Percentiles rank a stretch among this genome's conserved stretches.
phyloP scores from a whole-genome alignment of 192 early-diverging fungal genomes.

The Fimicolochytrium jonesii region DNA sequence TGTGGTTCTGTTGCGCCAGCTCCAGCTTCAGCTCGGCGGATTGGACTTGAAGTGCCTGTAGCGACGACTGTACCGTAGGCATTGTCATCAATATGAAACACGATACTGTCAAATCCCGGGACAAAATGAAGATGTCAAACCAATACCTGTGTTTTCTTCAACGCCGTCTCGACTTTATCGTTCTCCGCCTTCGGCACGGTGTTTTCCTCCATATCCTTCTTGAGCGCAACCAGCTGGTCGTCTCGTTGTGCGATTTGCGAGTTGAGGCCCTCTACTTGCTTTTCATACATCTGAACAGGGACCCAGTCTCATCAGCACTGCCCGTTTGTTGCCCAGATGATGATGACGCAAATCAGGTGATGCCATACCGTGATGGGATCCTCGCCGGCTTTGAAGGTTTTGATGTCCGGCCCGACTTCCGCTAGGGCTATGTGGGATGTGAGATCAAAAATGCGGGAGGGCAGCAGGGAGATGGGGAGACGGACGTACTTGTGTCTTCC shows the following conservation, averaged over 20 bases:
- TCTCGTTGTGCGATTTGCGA: constrained; percentile 8
- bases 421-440: constrained; percentile 1
- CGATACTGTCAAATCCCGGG: no score
- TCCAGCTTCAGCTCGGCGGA: constrained; percentile 30
- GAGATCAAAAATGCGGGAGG: no score
- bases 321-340: no score
- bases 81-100: no score
- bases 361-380: constrained; percentile 34
- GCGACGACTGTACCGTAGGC: no score
- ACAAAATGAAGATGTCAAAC: no score
- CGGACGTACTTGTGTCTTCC: constrained; percentile 27
- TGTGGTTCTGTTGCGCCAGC: constrained; percentile 22
- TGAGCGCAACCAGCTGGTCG: background rate
- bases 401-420: constrained; percentile 25
- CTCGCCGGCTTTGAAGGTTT: constrained; percentile 21
- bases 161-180: constrained; percentile 28
- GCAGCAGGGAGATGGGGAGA: background rate
- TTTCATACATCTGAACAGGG: constrained; percentile 26
- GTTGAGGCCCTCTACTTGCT: constrained; percentile 5
- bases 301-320: background rate
- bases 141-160: constrained; percentile 29
- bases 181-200: constrained; percentile 10
- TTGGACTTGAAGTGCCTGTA: constrained; percentile 21
- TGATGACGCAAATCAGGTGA: background rate
- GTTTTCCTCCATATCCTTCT: background rate